Percentiles rank a stretch among this genome's conserved stretches.
Evolutionary conservation across 208 protist genomes (phyloP).

Genomic region (Leishmania amazonensis): DNA sequence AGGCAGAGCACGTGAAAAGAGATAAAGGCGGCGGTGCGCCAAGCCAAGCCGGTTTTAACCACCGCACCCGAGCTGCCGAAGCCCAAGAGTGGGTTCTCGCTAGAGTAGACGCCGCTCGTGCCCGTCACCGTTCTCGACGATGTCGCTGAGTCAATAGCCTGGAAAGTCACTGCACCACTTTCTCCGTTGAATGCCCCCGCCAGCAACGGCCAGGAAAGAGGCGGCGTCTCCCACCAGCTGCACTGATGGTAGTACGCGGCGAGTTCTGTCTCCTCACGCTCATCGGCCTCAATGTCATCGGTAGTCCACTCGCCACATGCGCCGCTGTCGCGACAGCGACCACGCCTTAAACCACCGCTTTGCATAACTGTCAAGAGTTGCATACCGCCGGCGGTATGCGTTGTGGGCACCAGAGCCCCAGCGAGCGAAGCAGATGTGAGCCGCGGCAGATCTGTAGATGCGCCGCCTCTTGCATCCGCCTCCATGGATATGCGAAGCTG

Average conservation of each 20-base stretch:
- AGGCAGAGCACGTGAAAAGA: constrained; percentile 46
- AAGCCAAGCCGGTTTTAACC: constrained; percentile 26
- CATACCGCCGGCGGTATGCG: background rate
- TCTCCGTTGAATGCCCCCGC: background rate
- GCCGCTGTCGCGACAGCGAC: background rate
- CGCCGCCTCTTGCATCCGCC: background rate
- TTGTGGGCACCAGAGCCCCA: constrained; percentile 4
- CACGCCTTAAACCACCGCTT: background rate
- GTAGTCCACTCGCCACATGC: constrained; percentile 5
- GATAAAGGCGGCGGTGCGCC: constrained; percentile 36
- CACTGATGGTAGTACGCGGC: constrained; percentile 26
- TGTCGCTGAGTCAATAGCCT: background rate
- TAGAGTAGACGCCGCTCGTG: background rate
- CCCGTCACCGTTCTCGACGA: background rate
- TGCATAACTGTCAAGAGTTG: constrained; percentile 11
- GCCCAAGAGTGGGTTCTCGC: background rate
- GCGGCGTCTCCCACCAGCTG: constrained; percentile 20
- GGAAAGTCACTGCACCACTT: too few species aligned
- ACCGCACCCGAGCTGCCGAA: background rate
- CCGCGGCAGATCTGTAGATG: background rate
- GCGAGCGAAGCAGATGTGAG: constrained; percentile 11
- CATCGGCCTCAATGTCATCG: constrained; percentile 40
- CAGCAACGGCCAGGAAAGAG: background rate
- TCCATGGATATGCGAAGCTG: background rate
- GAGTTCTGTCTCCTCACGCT: constrained; percentile 39